Base-by-base conservation (phyloP, 1,139 yeast species). In the Kurtzmaniella quercitrusa region DNA sequence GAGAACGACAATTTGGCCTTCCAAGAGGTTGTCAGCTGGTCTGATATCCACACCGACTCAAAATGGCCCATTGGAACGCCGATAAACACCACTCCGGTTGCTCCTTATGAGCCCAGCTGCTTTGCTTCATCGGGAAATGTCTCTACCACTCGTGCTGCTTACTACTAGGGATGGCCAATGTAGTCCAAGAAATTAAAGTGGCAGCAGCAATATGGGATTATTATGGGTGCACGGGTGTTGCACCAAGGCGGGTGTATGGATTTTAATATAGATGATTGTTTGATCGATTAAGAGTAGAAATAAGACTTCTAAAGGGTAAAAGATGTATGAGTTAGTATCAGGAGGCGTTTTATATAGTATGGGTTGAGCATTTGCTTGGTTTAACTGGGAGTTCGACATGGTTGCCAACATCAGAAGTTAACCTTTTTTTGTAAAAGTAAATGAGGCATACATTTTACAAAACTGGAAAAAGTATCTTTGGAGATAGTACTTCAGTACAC, bases 61-160 rank as follows among this genome's bases (percentile, higher is more conserved):
- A 70, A 68, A 49, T 73, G 78, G 78, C 79, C 79, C 0, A 50
- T 69, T 40, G 77, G 77, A 0, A 56, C 63, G 7, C 60, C 61
- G 41, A 67, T 73, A 7, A 78, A 78, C 1, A 57, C 64, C 3
- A 50, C 52, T 23, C 48, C 39, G 16, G 37, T 47, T 3, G 27
- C 38, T 8, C 37, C 41, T 17, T 45, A 40, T 40, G 38, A 40
- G n/a, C 49, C 47, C 10, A 31, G 33, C n/a, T 37, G 44, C 41
- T n/a, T 41, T 12, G 8, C 31, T 4, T 27, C 36, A 14, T 12
- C 12, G 6, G 10, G 11, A 16, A 31, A 4, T 31, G 16, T 15
- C 11, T 15, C 36, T 10, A 31, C 18, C 14, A 14, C 16, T 17
- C 36, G 18, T 16, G 4, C 36, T 16, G 6, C 36, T 15, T 16